phyloP scores from a whole-genome alignment of 345 rosid species.

The Pelargonium nanum region DNA sequence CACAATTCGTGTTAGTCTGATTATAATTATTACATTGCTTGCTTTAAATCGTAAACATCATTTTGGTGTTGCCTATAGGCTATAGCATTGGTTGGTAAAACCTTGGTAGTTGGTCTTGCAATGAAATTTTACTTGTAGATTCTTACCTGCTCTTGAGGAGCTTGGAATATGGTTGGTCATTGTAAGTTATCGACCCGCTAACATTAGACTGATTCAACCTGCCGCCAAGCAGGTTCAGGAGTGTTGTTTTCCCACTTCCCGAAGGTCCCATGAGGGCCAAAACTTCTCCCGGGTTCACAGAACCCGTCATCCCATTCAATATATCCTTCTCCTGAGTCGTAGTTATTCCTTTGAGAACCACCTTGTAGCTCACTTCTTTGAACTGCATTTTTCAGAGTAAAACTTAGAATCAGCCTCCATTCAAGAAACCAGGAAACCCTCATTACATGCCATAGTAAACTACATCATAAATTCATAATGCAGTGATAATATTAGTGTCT shows the following conservation, averaged over 20 bases:
- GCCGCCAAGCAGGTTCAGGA: conserved; percentile 74
- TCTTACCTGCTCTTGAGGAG: conserved; percentile 71
- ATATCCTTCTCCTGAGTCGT: conserved; percentile 52
- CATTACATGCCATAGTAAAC: no score
- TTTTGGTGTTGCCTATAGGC: no score
- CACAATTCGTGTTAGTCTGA: conserved; percentile 3
- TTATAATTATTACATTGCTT: no score
- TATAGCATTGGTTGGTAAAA: no score
- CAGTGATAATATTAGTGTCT: no score
- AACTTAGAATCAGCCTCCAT: no score
- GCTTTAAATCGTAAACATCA: no score
- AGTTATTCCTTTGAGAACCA: conserved; percentile 53
- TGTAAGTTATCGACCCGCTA: conserved; percentile 71
- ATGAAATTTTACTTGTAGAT: no score
- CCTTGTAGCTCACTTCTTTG: conserved; percentile 65
- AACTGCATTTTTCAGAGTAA: conserved; percentile 42
- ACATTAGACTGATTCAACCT: conserved; percentile 37
- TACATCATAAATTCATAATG: no score
- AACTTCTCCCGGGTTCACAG: conserved; percentile 81
- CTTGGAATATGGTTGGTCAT: conserved; percentile 72
- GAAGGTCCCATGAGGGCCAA: conserved; percentile 99
- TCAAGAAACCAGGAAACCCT: no score
- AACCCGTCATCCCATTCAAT: conserved; percentile 67
- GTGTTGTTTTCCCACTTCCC: conserved; percentile 93
- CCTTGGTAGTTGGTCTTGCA: no score